These are phyloP conservation scores for Bacidia gigantensis DNA, from an alignment of 495 filamentous ascomycete genomes.

Conservation along the genomic window DNA sequence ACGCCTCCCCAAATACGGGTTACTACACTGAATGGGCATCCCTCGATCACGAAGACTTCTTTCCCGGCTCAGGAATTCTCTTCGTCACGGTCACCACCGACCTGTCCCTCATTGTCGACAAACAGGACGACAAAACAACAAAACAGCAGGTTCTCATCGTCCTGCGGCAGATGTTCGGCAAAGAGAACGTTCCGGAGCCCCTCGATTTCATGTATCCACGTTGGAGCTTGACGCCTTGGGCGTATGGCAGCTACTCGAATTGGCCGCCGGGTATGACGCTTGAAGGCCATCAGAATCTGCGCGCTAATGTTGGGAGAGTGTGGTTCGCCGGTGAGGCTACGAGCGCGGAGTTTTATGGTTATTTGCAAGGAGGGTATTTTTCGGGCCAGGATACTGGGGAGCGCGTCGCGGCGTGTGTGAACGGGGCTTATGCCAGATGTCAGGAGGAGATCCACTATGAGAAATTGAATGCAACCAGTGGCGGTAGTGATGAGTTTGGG, in stretches of 20 bases:
- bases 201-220: constrained; percentile 56
- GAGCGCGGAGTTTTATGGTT: constrained; percentile 55
- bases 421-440: no score
- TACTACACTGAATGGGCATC: constrained; percentile 63
- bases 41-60: constrained; percentile 43
- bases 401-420: constrained; percentile 36
- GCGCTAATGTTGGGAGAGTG: constrained; percentile 48
- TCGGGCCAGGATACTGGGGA: constrained; percentile 43
- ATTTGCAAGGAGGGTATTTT: constrained; percentile 54
- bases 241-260: constrained; percentile 58
- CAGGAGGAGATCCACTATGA: constrained; percentile 21
- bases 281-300: constrained; percentile 58
- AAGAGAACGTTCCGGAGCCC: constrained; percentile 47
- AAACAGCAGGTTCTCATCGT: constrained; percentile 46
- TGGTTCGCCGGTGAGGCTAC: constrained; percentile 65
- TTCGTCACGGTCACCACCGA: constrained; percentile 52
- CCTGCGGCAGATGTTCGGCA: constrained; percentile 51
- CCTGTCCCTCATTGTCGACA: constrained; percentile 46
- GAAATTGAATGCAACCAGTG: constrained; percentile 22
- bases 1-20: constrained; percentile 47
- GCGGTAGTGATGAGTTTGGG: constrained; percentile 14
- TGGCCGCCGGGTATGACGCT: constrained; percentile 55
- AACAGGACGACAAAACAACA: constrained; percentile 47
- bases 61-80: constrained; percentile 49
- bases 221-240: constrained; percentile 53